These are phyloP conservation scores for Fraxinus floribunda DNA, from an alignment of 305 asterid species.

Conservation along the genomic window DNA sequence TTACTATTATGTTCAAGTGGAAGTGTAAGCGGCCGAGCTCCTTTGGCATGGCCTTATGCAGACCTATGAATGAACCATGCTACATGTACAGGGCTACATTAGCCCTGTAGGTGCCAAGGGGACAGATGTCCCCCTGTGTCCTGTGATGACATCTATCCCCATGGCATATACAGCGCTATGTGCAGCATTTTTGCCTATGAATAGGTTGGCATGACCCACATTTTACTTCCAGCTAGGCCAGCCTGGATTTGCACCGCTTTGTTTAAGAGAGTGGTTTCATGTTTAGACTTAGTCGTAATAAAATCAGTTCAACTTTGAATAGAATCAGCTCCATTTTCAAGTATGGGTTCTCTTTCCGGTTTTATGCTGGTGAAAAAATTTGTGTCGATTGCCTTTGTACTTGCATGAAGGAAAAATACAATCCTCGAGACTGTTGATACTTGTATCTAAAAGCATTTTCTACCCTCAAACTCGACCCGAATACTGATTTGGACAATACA, in stretches of 20 bases:
- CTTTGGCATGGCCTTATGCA: background rate
- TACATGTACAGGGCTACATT: too few relatives aligned
- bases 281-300: background rate
- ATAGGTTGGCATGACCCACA: background rate
- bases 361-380: background rate
- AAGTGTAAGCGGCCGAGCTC: background rate
- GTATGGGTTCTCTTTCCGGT: background rate
- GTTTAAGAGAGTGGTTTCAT: background rate
- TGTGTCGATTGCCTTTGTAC: background rate
- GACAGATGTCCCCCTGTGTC: too few relatives aligned
- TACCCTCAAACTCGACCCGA: too few relatives aligned
- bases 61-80: background rate
- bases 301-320: background rate
- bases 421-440: too few relatives aligned
- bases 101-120: too few relatives aligned
- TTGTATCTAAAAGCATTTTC: too few relatives aligned
- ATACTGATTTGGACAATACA: too few relatives aligned
- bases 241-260: background rate
- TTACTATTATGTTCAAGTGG: background rate
- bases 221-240: background rate
- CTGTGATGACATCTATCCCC: too few relatives aligned
- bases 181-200: background rate
- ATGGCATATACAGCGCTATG: too few relatives aligned
- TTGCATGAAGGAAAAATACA: too few relatives aligned
- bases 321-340: background rate